Conservation (phyloP, 495 filamentous ascomycete genomes). For the Penicillium ochrochloron region DNA sequence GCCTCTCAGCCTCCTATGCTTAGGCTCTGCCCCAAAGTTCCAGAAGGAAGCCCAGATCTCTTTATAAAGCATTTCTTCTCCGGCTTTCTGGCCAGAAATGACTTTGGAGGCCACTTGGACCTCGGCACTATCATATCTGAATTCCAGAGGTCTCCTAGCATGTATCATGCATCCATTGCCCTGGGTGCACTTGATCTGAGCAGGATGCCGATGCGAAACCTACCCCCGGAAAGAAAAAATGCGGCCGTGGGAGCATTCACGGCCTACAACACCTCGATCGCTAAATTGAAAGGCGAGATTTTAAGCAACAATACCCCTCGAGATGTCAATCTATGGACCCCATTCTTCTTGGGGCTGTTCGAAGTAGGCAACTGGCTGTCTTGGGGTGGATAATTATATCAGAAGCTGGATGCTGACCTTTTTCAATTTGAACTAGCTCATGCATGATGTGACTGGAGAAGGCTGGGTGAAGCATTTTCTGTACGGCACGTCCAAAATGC, state of each 20-base stretch:
- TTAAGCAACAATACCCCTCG: background rate
- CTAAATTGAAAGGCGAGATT: background rate
- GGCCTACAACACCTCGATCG: background rate
- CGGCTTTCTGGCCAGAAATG: background rate
- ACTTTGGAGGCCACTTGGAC: background rate
- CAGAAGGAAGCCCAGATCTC: background rate
- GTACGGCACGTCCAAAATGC: background rate
- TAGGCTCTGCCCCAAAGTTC: background rate
- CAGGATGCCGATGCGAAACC: background rate
- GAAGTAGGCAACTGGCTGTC: background rate
- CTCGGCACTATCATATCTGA: background rate
- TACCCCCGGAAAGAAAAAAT: background rate
- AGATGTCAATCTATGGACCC: conserved; percentile 1
- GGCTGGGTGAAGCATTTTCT: conserved; percentile 2
- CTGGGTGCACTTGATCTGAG: conserved; percentile 1
- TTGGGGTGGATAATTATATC: background rate
- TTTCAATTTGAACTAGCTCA: background rate
- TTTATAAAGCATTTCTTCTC: background rate
- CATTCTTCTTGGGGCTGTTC: background rate
- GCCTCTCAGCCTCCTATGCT: background rate
- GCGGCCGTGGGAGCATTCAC: background rate
- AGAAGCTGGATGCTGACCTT: background rate
- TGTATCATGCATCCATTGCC: background rate
- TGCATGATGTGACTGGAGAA: background rate
- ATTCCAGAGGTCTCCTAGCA: background rate